Conservation (phyloP, 805 yeast species). For the Spathaspora gorwiae region DNA sequence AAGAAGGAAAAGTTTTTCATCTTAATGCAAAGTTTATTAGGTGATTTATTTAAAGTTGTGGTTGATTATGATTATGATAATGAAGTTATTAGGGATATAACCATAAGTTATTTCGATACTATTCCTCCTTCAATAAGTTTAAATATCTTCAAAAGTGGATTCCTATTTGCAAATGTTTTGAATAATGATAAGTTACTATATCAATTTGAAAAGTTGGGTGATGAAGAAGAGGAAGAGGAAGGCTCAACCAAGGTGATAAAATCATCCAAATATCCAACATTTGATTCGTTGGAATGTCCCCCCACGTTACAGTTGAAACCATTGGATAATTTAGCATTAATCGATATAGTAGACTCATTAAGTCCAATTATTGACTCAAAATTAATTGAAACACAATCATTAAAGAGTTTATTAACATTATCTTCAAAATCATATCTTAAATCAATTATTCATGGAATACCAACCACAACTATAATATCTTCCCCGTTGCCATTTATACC, state of each 20-base stretch:
- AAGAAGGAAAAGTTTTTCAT: slow-evolving; percentile 59
- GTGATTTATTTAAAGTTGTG: slow-evolving; percentile 65
- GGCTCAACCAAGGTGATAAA: slow-evolving; percentile 8
- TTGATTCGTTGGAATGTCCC: background rate
- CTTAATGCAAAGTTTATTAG: slow-evolving; percentile 62
- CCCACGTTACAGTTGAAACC: slow-evolving; percentile 16
- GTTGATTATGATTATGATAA: slow-evolving; percentile 47
- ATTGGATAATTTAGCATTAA: slow-evolving; percentile 55
- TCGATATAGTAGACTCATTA: slow-evolving; percentile 44
- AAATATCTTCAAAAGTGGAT: slow-evolving; percentile 69
- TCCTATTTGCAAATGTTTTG: slow-evolving; percentile 62
- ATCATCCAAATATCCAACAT: slow-evolving; percentile 5
- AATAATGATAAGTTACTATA: slow-evolving; percentile 62
- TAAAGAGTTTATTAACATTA: slow-evolving; percentile 20
- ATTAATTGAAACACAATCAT: background rate
- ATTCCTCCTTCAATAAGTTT: slow-evolving; percentile 55
- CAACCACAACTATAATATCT: slow-evolving; percentile 59
- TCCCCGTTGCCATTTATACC: slow-evolving; percentile 71
- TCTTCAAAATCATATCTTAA: slow-evolving; percentile 45
- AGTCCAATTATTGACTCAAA: slow-evolving; percentile 45
- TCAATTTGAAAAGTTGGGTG: slow-evolving; percentile 76
- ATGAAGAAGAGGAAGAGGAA: slow-evolving; percentile 43
- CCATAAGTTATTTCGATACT: slow-evolving; percentile 73
- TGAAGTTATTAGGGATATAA: slow-evolving; percentile 38
- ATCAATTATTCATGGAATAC: slow-evolving; percentile 52